These are phyloP conservation scores for Cercospora nicotianae DNA, from an alignment of 2,329 filamentous ascomycete species.

Conservation along the genomic window DNA sequence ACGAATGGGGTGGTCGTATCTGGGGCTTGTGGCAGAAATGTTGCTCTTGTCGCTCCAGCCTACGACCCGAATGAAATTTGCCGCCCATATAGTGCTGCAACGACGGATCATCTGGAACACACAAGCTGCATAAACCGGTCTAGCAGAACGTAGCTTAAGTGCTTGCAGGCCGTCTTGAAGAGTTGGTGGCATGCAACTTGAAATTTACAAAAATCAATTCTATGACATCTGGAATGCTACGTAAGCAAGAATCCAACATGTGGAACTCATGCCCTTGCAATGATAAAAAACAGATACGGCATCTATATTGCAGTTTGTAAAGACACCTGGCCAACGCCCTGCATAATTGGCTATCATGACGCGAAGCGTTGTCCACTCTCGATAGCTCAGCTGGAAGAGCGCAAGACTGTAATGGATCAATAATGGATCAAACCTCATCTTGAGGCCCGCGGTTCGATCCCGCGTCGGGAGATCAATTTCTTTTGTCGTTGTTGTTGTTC, in stretches of 20 bases:
- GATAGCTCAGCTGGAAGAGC: constrained; percentile 33
- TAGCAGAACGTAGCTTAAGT: not conserved
- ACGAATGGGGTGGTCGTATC: too few relatives aligned
- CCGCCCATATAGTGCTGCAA: not conserved
- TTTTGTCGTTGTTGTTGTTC: too few relatives aligned
- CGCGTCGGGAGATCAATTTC: constrained; percentile 15
- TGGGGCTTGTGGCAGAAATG: too few relatives aligned
- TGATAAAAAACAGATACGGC: too few relatives aligned
- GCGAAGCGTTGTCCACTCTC: constrained; percentile 9
- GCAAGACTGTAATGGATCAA: constrained; percentile 25
- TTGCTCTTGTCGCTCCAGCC: too few relatives aligned
- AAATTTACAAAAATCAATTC: not conserved
- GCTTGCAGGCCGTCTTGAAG: not conserved
- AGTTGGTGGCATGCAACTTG: not conserved
- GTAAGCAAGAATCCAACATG: too few relatives aligned
- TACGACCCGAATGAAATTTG: not conserved
- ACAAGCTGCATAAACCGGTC: too few relatives aligned
- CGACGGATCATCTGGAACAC: not conserved
- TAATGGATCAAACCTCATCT: constrained; percentile 7
- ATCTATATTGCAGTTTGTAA: too few relatives aligned
- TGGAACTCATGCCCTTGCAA: too few relatives aligned
- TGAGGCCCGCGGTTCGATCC: constrained; percentile 24
- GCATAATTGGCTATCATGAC: constrained; percentile 2
- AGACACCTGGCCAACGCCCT: not conserved
- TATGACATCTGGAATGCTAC: too few relatives aligned